A percentile compares a stretch with the other conserved stretches of the same genome.
Evolutionary conservation across 139 green algal species (phyloP).

Genomic region (Tetradesmus lagerheimii): DNA sequence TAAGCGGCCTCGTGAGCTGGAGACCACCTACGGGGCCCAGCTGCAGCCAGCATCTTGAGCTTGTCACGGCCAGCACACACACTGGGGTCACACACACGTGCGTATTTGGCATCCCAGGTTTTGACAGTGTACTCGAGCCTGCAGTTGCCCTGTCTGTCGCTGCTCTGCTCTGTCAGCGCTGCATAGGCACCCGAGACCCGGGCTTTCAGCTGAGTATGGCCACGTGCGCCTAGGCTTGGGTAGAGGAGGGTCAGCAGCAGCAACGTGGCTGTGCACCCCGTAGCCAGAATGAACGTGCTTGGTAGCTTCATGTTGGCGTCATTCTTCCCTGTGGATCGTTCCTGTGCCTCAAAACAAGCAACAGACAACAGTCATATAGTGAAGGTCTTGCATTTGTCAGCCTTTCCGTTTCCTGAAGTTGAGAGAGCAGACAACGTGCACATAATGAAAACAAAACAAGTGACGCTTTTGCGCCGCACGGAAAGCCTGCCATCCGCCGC

Average conservation of each 20-base stretch:
- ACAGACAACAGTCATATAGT: too few relatives aligned
- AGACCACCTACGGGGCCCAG: constrained; percentile 1
- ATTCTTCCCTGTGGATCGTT: background rate
- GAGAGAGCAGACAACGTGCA: background rate
- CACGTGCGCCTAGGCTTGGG: too few relatives aligned
- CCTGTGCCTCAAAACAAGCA: background rate
- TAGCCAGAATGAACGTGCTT: background rate
- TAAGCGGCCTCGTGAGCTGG: constrained; percentile 4
- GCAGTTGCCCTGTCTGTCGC: background rate
- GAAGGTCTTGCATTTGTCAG: too few relatives aligned
- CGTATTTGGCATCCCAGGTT: background rate
- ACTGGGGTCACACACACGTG: background rate
- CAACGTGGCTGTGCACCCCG: too few relatives aligned
- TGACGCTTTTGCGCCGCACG: background rate
- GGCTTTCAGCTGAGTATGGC: too few relatives aligned
- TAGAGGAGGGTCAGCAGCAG: too few relatives aligned
- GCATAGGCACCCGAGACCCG: too few relatives aligned
- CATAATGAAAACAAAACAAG: background rate
- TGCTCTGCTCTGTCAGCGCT: background rate
- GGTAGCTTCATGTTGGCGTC: background rate
- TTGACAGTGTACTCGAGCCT: constrained; percentile 11
- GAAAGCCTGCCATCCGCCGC: background rate
- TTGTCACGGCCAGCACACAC: background rate
- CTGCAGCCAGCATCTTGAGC: background rate
- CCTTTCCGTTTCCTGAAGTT: background rate